Base-by-base conservation (phyloP, 257 asterid genomes). In the Plantago major region DNA sequence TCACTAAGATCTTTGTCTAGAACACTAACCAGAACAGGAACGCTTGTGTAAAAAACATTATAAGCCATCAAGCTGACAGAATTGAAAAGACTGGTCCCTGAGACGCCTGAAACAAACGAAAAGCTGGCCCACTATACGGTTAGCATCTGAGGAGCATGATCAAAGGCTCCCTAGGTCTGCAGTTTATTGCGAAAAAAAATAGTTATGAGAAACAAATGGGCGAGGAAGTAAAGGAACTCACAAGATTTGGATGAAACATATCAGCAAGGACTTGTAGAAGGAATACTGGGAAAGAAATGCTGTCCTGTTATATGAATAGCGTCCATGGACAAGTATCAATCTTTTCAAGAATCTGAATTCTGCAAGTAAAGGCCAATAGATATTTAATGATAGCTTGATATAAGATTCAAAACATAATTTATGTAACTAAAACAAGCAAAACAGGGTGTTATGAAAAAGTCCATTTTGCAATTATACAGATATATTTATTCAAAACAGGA, bases 231-330 rank as follows among this genome's bases (percentile, higher is more conserved):
- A 58, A 58, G 37, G 46, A 73, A 87, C 99, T 84, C 78, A 93
- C 99, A 93, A 89, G 71, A 93, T 93, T 76, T 93, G 99, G 79
- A 89, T 93, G 66, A 93, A 93, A 74, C 99, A 93, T 69, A 93
- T 83, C 37, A 93, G 83, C 70, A 93, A 73, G 61, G 99, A 93
- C 81, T 93, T 93, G 66, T 93, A 93, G 84, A 93, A 93, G 61
- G 95, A 93, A 78, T 93, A 93, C 62, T 93, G 99, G 71, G 97
- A 89, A 70, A 93, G 95, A 79, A 93, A 93, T 22, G 99, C 89
- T 13, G 99, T 93, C 63, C 99, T 91, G 70, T 93, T 93, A 73
- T 93, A 93, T 64, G 99, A 93, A 78, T 93, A 89, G 55, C 97
- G 95, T 40, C 99, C 99, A 28, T 93, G 99, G 62, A 93, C 97